Evolutionary conservation across 192 early-diverging fungal species (phyloP), one percentile per base, ranked within the genome.

Genomic region (Entophlyctis luteolus): DNA sequence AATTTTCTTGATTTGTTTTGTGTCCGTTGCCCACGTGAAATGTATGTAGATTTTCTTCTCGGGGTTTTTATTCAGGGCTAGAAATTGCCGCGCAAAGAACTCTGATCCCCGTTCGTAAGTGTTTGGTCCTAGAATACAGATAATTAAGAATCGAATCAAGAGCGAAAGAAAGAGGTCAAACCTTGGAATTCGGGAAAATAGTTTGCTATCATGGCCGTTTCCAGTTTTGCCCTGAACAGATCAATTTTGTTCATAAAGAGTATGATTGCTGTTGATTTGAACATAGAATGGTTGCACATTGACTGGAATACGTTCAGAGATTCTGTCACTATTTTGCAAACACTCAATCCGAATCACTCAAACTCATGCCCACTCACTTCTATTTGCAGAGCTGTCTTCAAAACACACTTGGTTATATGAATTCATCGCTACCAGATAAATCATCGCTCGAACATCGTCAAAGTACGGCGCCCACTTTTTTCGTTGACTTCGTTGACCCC

Each of bases 201-300:
- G 22, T 81, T 71, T 53, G 75, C 76, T 33, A 87, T 76, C 39
- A 74, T 39, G 29, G 72, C 65, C 18, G 62, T 59, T 5, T 67
- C 62, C 8, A 87, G 67, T 55, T 87, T 87, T 33, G 76, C 70
- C 42, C 80, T 77, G 50, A 87, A 77, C 37, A 87, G 74, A 60
- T 87, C 86, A 35, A 87, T 87, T 68, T 87, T 87, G 68, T 87
- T 87, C 55, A 87, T 57, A 67, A 87, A 87, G 32, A 87, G 48
- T 28, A 87, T 87, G 59, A 87, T 79, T 18, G 74, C 73, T 2
- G 82, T 87, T 38, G 72, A 53, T 28, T 63, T 57, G 57, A 75
- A 72, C 63, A 86, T 73, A 5, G 80, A 65, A 48, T 76, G 72
- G 50, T 75, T 75, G 71, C 68, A 71, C 18, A 75, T 75, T 22